These are phyloP conservation scores for Anthracocystis panici-leucophaei DNA, from an alignment of 1,284 basidiomycete species.

Conservation along the genomic window DNA sequence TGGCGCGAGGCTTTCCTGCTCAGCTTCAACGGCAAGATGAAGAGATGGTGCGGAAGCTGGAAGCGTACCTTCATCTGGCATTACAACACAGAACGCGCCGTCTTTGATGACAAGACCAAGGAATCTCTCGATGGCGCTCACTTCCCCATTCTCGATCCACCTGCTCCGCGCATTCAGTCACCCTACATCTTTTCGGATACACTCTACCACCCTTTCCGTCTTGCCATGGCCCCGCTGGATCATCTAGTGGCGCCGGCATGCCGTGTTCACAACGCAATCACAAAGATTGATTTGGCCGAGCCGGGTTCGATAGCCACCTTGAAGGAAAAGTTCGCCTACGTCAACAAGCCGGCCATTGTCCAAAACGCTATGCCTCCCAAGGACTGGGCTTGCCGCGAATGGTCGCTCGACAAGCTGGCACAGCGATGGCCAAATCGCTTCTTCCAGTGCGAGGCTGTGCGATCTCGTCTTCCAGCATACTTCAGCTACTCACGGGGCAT, in stretches of 20 bases:
- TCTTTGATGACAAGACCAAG: constrained; percentile 29
- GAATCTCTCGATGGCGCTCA: constrained; percentile 30
- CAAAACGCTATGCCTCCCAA: constrained; percentile 53
- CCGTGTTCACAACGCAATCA: constrained; percentile 45
- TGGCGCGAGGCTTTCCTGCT: constrained; percentile 59
- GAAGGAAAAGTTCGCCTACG: constrained; percentile 36
- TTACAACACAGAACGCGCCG: constrained; percentile 24
- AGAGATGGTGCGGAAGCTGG: constrained; percentile 64
- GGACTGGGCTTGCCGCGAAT: constrained; percentile 58
- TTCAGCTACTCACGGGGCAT: constrained; percentile 57
- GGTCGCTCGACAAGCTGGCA: constrained; percentile 54
- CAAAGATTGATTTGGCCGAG: constrained; percentile 44
- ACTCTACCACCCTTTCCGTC: constrained; percentile 60
- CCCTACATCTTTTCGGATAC: constrained; percentile 61
- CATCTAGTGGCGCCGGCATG: constrained; percentile 38
- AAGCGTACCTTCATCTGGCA: constrained; percentile 56
- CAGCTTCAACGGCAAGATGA: constrained; percentile 46
- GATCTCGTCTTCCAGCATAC: constrained; percentile 47
- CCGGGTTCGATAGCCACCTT: constrained; percentile 33
- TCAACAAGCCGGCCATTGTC: constrained; percentile 56
- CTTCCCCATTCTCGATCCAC: constrained; percentile 32
- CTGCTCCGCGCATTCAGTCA: constrained; percentile 33
- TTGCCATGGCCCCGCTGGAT: constrained; percentile 54
- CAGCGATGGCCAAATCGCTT: constrained; percentile 48
- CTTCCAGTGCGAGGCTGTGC: constrained; percentile 65